A percentile compares a stretch with the other conserved stretches of the same genome.
phyloP scores from a whole-genome alignment of 257 asterid genomes.

The Euphrasia confusa region DNA sequence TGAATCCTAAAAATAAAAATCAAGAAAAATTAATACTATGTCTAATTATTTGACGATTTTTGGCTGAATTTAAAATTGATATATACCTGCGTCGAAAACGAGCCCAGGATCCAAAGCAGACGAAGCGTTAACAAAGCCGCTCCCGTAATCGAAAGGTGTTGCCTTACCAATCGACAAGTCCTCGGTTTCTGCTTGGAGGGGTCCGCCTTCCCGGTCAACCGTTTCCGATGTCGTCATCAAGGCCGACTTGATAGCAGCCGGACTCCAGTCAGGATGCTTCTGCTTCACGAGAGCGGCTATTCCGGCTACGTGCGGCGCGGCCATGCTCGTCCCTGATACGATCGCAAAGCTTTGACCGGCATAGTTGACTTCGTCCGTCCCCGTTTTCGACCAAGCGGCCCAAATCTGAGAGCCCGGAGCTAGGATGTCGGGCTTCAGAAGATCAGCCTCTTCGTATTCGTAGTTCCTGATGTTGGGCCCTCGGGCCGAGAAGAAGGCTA shows the following conservation, averaged over 20 bases:
- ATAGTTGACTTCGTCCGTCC: constrained; percentile 92
- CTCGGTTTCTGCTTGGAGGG: constrained; percentile 67
- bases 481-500: constrained; percentile 90
- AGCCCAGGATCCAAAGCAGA: constrained; percentile 95
- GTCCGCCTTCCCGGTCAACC: constrained; percentile 74
- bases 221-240: constrained; percentile 78
- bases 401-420: constrained; percentile 98
- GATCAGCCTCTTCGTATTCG: constrained; percentile 89
- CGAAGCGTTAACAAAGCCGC: constrained; percentile 79
- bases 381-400: constrained; percentile 99
- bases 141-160: constrained; percentile 82
- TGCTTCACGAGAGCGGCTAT: constrained; percentile 87
- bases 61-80: background rate
- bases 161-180: constrained; percentile 55
- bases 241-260: constrained; percentile 84
- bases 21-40: too few species aligned
- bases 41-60: too few species aligned
- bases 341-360: constrained; percentile 77
- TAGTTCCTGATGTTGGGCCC: constrained; percentile 94
- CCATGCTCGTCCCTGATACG: constrained; percentile 94
- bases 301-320: constrained; percentile 92
- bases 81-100: constrained; percentile 62
- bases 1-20: constrained; percentile 45
- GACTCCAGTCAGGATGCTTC: constrained; percentile 84
- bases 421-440: constrained; percentile 91